A percentile compares a stretch with the other conserved stretches of the same genome.
These are phyloP conservation scores for Blastomyces emzantsi DNA, from an alignment of 2,329 filamentous ascomycete species.

Conservation along the genomic window DNA sequence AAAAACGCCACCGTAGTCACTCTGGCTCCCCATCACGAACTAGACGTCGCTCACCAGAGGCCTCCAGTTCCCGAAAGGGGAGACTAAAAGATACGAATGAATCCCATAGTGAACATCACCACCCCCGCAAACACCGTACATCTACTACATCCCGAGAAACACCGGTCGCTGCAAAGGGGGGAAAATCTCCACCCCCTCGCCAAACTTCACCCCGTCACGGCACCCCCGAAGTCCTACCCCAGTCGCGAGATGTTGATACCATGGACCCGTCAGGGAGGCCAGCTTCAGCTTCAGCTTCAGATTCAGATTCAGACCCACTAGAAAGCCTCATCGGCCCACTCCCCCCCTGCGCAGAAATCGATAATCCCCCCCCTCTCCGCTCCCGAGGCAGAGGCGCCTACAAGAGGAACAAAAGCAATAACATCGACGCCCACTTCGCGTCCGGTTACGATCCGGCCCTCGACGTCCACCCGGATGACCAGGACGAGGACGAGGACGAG, in stretches of 20 bases:
- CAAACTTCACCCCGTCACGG: neutral
- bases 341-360: conserved; percentile 41
- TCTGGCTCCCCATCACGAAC: conserved; percentile 19
- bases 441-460: conserved; percentile 49
- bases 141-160: neutral
- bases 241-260: neutral
- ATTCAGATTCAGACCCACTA: conserved; percentile 6
- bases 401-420: conserved; percentile 50
- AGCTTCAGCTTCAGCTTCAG: conserved; percentile 3
- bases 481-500: conserved; percentile 44
- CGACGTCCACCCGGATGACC: conserved; percentile 31
- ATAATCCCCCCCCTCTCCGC: conserved; percentile 36
- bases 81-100: conserved; percentile 10
- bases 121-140: neutral
- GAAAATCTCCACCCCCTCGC: neutral
- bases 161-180: neutral
- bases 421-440: conserved; percentile 74
- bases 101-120: neutral
- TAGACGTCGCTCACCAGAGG: conserved; percentile 19
- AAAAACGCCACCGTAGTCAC: conserved; percentile 9
- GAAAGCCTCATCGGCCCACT: conserved; percentile 60
- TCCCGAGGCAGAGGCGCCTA: conserved; percentile 64
- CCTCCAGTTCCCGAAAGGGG: conserved; percentile 9
- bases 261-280: neutral
- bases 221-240: neutral